Conservation (phyloP, 331 rosid genomes). For the Acacia concinna region DNA sequence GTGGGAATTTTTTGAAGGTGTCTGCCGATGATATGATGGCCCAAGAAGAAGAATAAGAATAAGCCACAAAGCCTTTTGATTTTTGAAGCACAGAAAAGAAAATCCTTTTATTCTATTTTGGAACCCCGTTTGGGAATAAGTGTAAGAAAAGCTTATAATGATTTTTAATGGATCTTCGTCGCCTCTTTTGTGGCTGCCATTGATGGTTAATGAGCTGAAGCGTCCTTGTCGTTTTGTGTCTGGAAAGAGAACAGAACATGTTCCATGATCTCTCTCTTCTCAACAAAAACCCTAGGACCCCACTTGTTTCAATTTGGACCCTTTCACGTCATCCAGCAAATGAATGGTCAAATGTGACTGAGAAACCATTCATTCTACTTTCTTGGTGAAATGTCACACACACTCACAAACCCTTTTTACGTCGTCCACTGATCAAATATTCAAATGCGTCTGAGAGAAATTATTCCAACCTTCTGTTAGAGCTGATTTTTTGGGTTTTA, state of each 20-base stretch:
- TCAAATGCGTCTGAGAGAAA: not conserved
- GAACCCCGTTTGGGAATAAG: not conserved
- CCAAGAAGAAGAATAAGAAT: not conserved
- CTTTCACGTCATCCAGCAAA: constrained; percentile 49
- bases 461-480: too few species aligned
- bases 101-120: not conserved
- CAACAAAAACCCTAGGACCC: constrained; percentile 24
- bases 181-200: not conserved
- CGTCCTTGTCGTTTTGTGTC: constrained; percentile 38
- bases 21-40: not conserved
- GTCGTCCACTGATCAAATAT: too few species aligned
- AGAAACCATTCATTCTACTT: constrained; percentile 31
- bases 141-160: not conserved
- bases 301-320: constrained; percentile 35
- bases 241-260: constrained; percentile 43
- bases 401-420: not conserved
- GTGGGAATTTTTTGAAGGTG: not conserved
- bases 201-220: constrained; percentile 23
- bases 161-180: not conserved
- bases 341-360: constrained; percentile 51
- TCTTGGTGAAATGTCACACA: not conserved
- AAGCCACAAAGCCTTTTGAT: not conserved
- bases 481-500: too few species aligned
- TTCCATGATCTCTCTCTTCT: constrained; percentile 28
- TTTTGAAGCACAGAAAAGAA: not conserved